phyloP scores from a whole-genome alignment of 208 protist species.

The Sergeia podlipaevii region DNA sequence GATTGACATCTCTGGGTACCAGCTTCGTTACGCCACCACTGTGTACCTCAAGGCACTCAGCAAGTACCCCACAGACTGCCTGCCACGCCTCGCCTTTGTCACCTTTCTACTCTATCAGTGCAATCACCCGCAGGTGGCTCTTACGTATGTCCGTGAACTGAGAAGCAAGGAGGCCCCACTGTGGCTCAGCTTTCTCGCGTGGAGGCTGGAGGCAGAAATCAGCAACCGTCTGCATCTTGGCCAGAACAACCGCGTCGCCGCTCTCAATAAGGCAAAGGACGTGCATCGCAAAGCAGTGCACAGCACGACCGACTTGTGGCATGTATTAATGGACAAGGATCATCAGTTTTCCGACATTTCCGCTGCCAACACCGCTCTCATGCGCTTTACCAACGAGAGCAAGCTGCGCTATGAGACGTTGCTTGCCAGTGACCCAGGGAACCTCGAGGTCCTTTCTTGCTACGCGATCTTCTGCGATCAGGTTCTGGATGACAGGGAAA shows the following conservation, averaged over 20 bases:
- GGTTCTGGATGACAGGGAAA: conserved; percentile 13
- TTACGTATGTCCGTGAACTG: background rate
- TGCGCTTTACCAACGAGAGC: background rate
- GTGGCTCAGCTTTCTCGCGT: conserved; percentile 5
- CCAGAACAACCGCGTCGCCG: conserved; percentile 10
- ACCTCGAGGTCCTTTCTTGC: conserved; percentile 16
- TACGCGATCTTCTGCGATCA: conserved; percentile 17
- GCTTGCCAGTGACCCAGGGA: background rate
- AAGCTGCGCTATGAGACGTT: conserved; percentile 1
- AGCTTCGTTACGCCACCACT: conserved; percentile 15
- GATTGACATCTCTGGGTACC: conserved; percentile 1
- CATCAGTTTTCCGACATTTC: background rate
- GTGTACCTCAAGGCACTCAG: conserved; percentile 25
- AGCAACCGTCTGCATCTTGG: conserved; percentile 11
- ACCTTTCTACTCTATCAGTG: conserved; percentile 12
- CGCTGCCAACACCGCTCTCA: conserved; percentile 1
- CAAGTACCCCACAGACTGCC: conserved; percentile 3
- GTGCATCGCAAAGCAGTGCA: conserved; percentile 16
- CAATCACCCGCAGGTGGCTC: background rate
- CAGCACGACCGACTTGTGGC: conserved; percentile 15
- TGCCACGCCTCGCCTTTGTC: conserved; percentile 5
- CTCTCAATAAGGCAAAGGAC: conserved; percentile 10
- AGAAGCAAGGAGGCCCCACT: conserved; percentile 5
- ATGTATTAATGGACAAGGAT: conserved; percentile 11
- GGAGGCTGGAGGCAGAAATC: conserved; percentile 4